A percentile compares a stretch with the other conserved stretches of the same genome.
These are phyloP conservation scores for Fraxinus americana DNA, from an alignment of 257 asterid genomes.

Conservation along the genomic window DNA sequence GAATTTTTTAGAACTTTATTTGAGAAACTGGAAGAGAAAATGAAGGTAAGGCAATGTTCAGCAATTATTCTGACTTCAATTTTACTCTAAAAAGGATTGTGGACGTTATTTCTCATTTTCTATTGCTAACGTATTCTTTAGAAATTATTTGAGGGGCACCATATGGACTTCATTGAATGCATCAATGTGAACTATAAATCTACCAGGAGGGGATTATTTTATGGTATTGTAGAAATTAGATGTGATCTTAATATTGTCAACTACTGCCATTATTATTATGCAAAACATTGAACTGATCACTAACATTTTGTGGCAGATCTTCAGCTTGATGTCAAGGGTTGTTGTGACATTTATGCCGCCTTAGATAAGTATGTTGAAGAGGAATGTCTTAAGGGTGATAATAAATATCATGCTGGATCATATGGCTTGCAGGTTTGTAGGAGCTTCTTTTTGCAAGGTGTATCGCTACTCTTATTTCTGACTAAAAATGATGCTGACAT, in stretches of 20 bases:
- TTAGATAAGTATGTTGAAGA: slow-evolving; percentile 49
- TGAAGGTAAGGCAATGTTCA: slow-evolving; percentile 39
- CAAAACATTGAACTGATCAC: not conserved
- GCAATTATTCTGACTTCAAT: not conserved
- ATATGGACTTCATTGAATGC: slow-evolving; percentile 51
- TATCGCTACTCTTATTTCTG: not conserved
- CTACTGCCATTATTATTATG: not conserved
- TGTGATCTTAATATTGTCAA: not conserved
- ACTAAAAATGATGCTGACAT: not conserved
- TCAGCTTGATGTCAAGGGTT: slow-evolving; percentile 62
- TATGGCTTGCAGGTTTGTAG: slow-evolving; percentile 52
- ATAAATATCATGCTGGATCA: slow-evolving; percentile 45
- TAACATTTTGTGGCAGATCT: slow-evolving; percentile 37
- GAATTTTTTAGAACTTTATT: slow-evolving; percentile 55
- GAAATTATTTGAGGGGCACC: slow-evolving; percentile 50
- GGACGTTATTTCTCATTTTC: slow-evolving; percentile 32
- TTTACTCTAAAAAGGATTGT: slow-evolving; percentile 8
- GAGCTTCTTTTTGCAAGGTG: not conserved
- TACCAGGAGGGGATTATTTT: slow-evolving; percentile 47
- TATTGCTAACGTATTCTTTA: slow-evolving; percentile 44
- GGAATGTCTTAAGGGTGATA: slow-evolving; percentile 50
- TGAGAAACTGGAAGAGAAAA: slow-evolving; percentile 59
- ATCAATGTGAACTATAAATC: slow-evolving; percentile 45
- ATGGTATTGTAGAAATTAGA: slow-evolving; percentile 36
- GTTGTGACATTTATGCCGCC: slow-evolving; percentile 51